Base-by-base conservation (phyloP, 192 early-diverging fungal species). In the Backusella mclennaniae region DNA sequence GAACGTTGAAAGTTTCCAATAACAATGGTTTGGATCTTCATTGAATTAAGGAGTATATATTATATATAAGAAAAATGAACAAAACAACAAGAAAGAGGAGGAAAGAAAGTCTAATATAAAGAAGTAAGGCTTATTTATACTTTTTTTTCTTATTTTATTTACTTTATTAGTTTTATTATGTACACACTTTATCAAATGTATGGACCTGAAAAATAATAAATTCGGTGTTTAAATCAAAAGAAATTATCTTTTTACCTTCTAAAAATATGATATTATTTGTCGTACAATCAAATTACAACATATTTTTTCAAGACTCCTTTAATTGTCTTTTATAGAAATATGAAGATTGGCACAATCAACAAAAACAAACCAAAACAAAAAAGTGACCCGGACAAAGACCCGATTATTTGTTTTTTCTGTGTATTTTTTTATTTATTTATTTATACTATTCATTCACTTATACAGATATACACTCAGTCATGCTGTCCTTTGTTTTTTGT, bases 1-100 rank as follows among this genome's bases (percentile, higher is more conserved):
- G 70, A 44, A 31, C 39, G 15, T 29, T 29, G 23, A 44, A 33
- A 72, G 21, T 72, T 44, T 11, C 70, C 70, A 49, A 72, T 21
- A 29, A 72, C 26, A 46, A 72, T 42, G 17, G 44, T 72, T 21
- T 72, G 42, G 31, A 72, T 72, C 70, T 72, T 72, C 70, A 72
- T 72, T 23, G 36, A 26, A 41, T 21, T 39, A 68, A 68, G 35
- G 33, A 68, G 35, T 67, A 67, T 33, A 35, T 15, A 4, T 31
- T 56, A 56, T 3, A 56, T 9, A 56, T 8, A 21, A 63, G 9
- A 63, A 63, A 44, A 4, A 44, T 44, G n/a, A 21, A 23, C 11
- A 56, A 26, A 23, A n/a, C 19, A 56, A 56, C 19, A 56, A 56
- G 9, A 56, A 9, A 53, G n/a, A 53, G 52, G 17, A n/a, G 17